These are phyloP conservation scores for Ziziphus jujuba DNA, from an alignment of 306 rosid genomes.

Conservation along the genomic window DNA sequence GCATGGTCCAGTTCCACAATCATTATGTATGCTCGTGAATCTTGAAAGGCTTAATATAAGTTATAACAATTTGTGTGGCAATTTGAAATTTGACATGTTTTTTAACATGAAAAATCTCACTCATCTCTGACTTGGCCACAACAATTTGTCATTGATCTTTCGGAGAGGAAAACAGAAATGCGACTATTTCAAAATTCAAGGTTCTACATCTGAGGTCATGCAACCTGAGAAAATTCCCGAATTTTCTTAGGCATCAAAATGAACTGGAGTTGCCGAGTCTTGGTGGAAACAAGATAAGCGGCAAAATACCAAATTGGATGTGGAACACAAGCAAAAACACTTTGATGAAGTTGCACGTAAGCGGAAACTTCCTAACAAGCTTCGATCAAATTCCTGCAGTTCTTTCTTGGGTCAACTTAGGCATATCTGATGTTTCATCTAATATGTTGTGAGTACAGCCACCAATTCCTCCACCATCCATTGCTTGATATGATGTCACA, in stretches of 20 bases:
- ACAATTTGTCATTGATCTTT: neutral
- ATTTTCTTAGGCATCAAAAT: neutral
- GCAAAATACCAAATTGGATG: neutral
- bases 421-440: neutral
- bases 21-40: neutral
- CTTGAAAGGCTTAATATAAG: fast-evolving
- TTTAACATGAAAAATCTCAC: neutral
- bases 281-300: neutral
- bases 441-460: neutral
- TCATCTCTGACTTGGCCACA: fast-evolving
- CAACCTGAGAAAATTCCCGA: neutral
- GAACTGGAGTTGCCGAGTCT: neutral
- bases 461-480: neutral
- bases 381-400: neutral
- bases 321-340: neutral
- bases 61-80: neutral
- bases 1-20: neutral
- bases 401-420: neutral
- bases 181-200: neutral
- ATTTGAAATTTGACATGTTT: neutral
- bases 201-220: fast-evolving
- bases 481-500: fast-evolving
- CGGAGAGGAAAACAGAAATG: neutral
- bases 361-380: neutral
- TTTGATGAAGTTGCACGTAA: neutral